Base-by-base conservation (phyloP, 768 basidiomycete genomes). In the Naganishia friedmannii region DNA sequence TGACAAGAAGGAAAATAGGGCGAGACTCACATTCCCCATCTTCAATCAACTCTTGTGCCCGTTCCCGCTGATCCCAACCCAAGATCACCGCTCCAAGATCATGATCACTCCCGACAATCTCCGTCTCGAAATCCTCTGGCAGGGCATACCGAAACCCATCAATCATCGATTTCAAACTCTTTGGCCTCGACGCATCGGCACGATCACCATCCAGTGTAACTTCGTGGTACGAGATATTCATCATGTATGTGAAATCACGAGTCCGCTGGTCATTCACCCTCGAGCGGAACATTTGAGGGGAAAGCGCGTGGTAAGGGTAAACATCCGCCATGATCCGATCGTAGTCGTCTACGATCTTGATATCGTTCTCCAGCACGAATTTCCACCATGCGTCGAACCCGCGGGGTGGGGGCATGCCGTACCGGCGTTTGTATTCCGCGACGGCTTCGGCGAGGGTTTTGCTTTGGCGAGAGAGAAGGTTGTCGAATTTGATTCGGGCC, bases 361-460 rank as follows among this genome's bases (percentile, higher is more conserved):
- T 72, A 39, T 72, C 71, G 54, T 79, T 70, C 29, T 76, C 69
- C 53, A 76, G 70, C 55, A 74, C 75, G 66, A 77, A 80, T 19
- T 65, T 72, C 69, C 77, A 95, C 95, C 95, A 97, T 28, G 85
- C 83, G 77, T 93, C 94, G 73, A 97, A 99, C 0, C 94, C 95
- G 45, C 84, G 86, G 0, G 96, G 95, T 9, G 96, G 96, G 37
- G 86, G 81, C 37, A 91, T 86, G 8, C 83, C 82, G 78, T 96
- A 93, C 65, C 96, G 84, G 69, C 84, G 82, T 74, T 83, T 87
- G 82, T 99, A 99, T 80, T 96, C 93, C 6, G 77, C 78, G 0
- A 92, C 91, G 0, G 94, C 95, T 17, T 86, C 86, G 46, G 82
- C 81, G 37, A 98, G 85, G 0, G 90, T 90, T 74, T 84, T 86